A percentile compares a stretch with the other conserved stretches of the same genome.
Conservation (phyloP, 192 early-diverging fungal species). For the Haplosporangium gracile region DNA sequence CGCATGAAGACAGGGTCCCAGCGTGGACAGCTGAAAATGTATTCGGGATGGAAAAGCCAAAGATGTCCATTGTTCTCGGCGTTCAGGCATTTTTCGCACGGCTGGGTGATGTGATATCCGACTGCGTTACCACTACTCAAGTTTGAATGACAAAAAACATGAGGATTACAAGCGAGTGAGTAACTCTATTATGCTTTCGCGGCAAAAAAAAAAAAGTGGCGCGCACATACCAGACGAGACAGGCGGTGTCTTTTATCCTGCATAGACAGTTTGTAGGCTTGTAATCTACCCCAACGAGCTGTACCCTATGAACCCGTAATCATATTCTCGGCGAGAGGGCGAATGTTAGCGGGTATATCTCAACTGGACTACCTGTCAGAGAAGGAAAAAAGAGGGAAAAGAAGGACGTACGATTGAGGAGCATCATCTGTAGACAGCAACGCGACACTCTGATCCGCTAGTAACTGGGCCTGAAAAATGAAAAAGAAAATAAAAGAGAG, state of each 20-base stretch:
- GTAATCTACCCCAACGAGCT: conserved; percentile 76
- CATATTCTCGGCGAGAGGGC: background rate
- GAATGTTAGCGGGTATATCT: background rate
- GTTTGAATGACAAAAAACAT: background rate
- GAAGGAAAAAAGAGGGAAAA: background rate
- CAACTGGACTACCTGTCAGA: background rate
- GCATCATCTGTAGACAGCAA: conserved; percentile 77
- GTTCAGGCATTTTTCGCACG: conserved; percentile 85
- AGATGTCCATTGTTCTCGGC: conserved; percentile 95
- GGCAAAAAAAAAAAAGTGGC: no score
- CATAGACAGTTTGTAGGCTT: conserved; percentile 77
- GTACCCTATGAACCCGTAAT: conserved; percentile 60
- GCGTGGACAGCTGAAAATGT: conserved; percentile 57
- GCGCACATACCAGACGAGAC: conserved; percentile 69
- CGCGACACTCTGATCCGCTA: conserved; percentile 77
- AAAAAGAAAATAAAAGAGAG: background rate
- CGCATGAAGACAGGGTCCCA: conserved; percentile 6
- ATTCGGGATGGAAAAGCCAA: conserved; percentile 91
- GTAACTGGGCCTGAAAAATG: conserved; percentile 67
- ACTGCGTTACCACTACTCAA: conserved; percentile 74
- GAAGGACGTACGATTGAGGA: conserved; percentile 69
- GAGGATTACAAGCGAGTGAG: background rate
- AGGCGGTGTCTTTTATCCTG: conserved; percentile 79
- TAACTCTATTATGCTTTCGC: background rate
- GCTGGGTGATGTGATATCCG: conserved; percentile 83